These are phyloP conservation scores for Neolentinus lepideus DNA, from an alignment of 1,284 basidiomycete genomes.

Conservation along the genomic window DNA sequence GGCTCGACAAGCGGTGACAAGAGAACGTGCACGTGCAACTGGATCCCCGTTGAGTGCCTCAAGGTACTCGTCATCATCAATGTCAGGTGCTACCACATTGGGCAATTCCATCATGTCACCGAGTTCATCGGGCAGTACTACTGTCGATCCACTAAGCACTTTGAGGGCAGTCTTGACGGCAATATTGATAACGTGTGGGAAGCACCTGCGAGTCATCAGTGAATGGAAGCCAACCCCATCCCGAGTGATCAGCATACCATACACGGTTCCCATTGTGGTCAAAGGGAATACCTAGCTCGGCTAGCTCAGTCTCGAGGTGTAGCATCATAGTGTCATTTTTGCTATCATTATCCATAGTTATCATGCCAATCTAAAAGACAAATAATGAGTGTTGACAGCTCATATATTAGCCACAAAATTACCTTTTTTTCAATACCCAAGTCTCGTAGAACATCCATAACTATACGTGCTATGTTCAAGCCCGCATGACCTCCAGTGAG, in stretches of 20 bases:
- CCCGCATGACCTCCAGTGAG: slow-evolving; percentile 11
- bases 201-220: slow-evolving; percentile 19
- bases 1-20: slow-evolving; percentile 17
- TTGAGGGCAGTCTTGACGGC: slow-evolving; percentile 19
- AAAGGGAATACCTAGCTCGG: slow-evolving; percentile 14
- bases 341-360: slow-evolving; percentile 18
- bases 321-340: slow-evolving; percentile 19
- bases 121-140: slow-evolving; percentile 8
- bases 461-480: slow-evolving; percentile 8
- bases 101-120: neutral
- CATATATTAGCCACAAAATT: neutral
- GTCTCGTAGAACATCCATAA: slow-evolving; percentile 10
- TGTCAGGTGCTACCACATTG: neutral
- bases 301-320: slow-evolving; percentile 9
- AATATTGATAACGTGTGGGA: slow-evolving; percentile 25
- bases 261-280: slow-evolving; percentile 16
- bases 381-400: neutral
- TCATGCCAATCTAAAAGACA: slow-evolving; percentile 11
- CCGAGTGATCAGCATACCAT: slow-evolving; percentile 10
- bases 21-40: slow-evolving; percentile 11
- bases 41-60: slow-evolving; percentile 16
- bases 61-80: slow-evolving; percentile 10
- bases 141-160: slow-evolving; percentile 5
- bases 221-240: neutral
- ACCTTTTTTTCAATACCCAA: slow-evolving; percentile 11